Percentiles rank a stretch among this genome's conserved stretches.
Evolutionary conservation across 306 rosid species (phyloP).

Genomic region (Bauhinia variegata): DNA sequence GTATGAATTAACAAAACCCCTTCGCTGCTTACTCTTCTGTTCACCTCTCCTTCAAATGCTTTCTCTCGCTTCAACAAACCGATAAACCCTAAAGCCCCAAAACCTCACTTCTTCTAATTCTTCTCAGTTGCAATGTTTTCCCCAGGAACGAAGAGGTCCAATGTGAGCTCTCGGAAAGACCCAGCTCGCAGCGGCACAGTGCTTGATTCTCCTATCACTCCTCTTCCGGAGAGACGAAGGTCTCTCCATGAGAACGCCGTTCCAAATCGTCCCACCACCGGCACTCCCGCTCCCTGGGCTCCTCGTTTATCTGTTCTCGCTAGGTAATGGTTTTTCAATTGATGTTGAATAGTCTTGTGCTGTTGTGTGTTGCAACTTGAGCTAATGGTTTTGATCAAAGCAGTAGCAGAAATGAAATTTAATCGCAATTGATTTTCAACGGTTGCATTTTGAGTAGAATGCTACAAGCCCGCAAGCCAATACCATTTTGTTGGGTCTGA

Average conservation of each 20-base stretch:
- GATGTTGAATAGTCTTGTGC: background rate
- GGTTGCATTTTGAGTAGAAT: background rate
- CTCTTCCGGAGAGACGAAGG: conserved; percentile 47
- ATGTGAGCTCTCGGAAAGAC: conserved; percentile 42
- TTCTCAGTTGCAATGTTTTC: conserved; percentile 64
- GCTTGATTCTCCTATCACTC: conserved; percentile 66
- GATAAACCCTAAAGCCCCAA: conserved; percentile 49
- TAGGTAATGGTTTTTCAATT: conserved; percentile 47
- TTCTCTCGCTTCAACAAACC: background rate
- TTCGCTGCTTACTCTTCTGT: too few species aligned
- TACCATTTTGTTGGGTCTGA: background rate
- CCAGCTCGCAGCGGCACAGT: conserved; percentile 27
- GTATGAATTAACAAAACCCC: too few species aligned
- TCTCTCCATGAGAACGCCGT: conserved; percentile 42
- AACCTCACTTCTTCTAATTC: background rate
- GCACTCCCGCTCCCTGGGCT: conserved; percentile 98
- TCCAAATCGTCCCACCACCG: conserved; percentile 80
- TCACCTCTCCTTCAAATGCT: conserved; percentile 22
- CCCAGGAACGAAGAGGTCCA: conserved; percentile 67
- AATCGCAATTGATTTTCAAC: background rate
- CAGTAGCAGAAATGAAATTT: background rate
- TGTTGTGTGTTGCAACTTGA: background rate
- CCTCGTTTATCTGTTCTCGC: conserved; percentile 93
- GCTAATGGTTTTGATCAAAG: background rate
- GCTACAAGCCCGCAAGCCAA: background rate